phyloP scores from a whole-genome alignment of 78 protist species.

The Guillardia theta region DNA sequence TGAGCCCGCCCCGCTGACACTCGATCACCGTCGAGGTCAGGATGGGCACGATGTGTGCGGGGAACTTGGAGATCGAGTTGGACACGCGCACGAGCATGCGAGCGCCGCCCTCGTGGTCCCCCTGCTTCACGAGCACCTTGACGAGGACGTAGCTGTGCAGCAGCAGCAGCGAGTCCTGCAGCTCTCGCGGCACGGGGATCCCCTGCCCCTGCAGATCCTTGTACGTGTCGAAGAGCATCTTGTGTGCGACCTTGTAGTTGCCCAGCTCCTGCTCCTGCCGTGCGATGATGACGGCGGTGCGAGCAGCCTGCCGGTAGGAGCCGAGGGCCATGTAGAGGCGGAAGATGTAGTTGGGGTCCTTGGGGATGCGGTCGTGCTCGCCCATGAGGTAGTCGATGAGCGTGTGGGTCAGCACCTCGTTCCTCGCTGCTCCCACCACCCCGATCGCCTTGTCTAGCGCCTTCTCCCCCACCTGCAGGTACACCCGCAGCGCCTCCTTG shows the following conservation, averaged over 20 bases:
- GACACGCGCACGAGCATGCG: conserved; percentile 80
- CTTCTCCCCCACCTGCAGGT: conserved; percentile 26
- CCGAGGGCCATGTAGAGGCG: conserved; percentile 69
- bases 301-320: conserved; percentile 61
- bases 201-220: conserved; percentile 22
- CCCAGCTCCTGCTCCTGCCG: conserved; percentile 43
- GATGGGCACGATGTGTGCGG: conserved; percentile 70
- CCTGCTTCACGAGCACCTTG: conserved; percentile 16
- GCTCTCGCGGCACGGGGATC: background rate
- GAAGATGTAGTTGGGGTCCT: conserved; percentile 62
- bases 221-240: conserved; percentile 51
- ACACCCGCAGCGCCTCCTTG: conserved; percentile 43
- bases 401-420: conserved; percentile 52
- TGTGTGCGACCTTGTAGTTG: conserved; percentile 37
- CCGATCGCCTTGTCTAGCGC: conserved; percentile 43
- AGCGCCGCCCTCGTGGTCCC: conserved; percentile 66
- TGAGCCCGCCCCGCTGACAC: conserved; percentile 55
- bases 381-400: conserved; percentile 75
- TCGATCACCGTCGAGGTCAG: conserved; percentile 78
- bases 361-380: conserved; percentile 46
- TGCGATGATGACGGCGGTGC: conserved; percentile 77
- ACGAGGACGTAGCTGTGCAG: conserved; percentile 40
- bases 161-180: conserved; percentile 4
- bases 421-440: conserved; percentile 66
- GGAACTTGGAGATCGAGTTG: conserved; percentile 72